Evolutionary conservation across 495 filamentous ascomycete genomes (phyloP).

Genomic region (Tetracladium marchalianum): DNA sequence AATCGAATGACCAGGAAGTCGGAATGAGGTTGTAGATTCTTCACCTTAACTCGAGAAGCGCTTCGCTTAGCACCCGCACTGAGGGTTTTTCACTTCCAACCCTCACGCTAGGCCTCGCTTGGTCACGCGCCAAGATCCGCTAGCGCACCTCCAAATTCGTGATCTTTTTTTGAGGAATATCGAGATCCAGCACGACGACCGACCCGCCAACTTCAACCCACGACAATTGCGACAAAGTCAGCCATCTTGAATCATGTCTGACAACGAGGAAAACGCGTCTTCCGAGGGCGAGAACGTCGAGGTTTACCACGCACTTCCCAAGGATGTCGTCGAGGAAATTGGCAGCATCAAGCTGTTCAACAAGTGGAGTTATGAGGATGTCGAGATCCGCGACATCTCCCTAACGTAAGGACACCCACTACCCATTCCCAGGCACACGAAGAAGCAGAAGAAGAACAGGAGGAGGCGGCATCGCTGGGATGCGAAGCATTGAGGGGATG

Average conservation of each 20-base stretch:
- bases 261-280: slow-evolving; percentile 67
- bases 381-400: slow-evolving; percentile 98
- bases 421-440: neutral
- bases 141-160: slow-evolving; percentile 7
- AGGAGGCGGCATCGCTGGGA: too few species aligned
- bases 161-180: slow-evolving; percentile 1
- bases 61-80: too few species aligned
- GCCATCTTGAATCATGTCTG: slow-evolving; percentile 66
- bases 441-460: neutral
- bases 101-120: too few species aligned
- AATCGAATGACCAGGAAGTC: slow-evolving; percentile 3
- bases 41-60: slow-evolving; percentile 5
- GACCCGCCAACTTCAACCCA: neutral
- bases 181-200: slow-evolving; percentile 4
- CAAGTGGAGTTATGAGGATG: slow-evolving; percentile 96
- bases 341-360: slow-evolving; percentile 97
- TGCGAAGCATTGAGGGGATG: too few species aligned
- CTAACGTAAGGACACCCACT: slow-evolving; percentile 71
- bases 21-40: neutral
- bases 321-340: slow-evolving; percentile 84
- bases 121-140: too few species aligned
- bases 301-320: slow-evolving; percentile 78
- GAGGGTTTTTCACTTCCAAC: too few species aligned
- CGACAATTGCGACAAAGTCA: slow-evolving; percentile 3
- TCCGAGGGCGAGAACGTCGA: slow-evolving; percentile 65